Evolutionary conservation across 139 green algal species (phyloP), one percentile per base, ranked within the genome.

Genomic region (Tetradesmus lagerheimii): DNA sequence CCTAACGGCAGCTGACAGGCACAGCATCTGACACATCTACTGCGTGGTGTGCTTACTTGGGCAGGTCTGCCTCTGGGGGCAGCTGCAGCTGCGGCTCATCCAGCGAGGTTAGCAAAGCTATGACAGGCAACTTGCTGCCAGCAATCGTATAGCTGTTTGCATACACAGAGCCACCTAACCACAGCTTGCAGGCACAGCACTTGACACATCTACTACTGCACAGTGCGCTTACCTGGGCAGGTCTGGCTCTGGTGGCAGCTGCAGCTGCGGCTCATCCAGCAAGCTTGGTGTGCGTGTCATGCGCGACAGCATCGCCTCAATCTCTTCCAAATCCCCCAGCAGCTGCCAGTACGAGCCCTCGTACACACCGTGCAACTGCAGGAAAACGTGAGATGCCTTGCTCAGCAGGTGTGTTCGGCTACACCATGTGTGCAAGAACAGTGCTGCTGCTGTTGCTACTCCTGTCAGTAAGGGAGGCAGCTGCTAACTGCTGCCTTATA

Each of bases 271-370:
- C 89, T 95, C 91, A 43, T 94, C 90, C 79, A 92, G 39, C 47
- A 96, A 85, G 53, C 75, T 57, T 15, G 93, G 93, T 18, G 89
- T 93, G 23, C 41, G 27, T 12, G 57, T 78, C 89, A 96, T 90
- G 50, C 93, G 93, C 18, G 34, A 53, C 43, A 97, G 90, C 89
- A 93, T 92, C 11, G 90, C 86, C 37, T 87, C 82, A 89, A 97
- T 83, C 66, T 96, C 93, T 1, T 92, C 80, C 8, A 92, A 39
- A 41, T 95, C 92, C 6, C 85, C 93, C 29, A 97, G 85, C 45
- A 97, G 90, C 88, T 95, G 92, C 93, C 94, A 96, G 87, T 97
- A 97, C 66, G 84, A 95, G 80, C 95, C 95, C 89, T 97, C 95
- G 77, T 97, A 97, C 62, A 95, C 93, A 25, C 95, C 95, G 77